Percentiles rank a stretch among this genome's conserved stretches.
Conservation (phyloP, 139 green algal species). For the Marvania coccoides region DNA sequence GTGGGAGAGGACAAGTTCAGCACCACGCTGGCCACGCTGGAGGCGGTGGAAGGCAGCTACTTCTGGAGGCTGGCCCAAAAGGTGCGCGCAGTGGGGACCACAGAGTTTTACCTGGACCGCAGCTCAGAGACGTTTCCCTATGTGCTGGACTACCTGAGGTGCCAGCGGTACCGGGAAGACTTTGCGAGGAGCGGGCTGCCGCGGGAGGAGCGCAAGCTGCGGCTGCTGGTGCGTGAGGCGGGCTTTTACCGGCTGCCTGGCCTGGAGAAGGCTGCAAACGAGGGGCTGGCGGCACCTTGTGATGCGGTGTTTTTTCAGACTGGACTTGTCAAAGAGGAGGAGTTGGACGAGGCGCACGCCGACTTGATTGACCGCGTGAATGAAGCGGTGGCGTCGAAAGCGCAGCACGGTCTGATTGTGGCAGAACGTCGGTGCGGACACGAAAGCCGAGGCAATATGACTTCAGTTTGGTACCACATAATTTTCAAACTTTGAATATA, state of each 20-base stretch:
- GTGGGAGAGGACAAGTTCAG: slow-evolving; percentile 27
- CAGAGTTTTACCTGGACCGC: slow-evolving; percentile 35
- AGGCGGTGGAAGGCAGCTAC: slow-evolving; percentile 21
- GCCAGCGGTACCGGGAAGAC: slow-evolving; percentile 15
- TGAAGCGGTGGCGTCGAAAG: neutral
- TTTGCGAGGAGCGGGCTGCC: slow-evolving; percentile 14
- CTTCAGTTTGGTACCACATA: neutral
- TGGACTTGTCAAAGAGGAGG: slow-evolving; percentile 1
- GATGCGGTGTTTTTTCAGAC: slow-evolving; percentile 32
- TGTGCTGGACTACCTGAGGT: slow-evolving; percentile 32
- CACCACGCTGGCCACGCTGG: slow-evolving; percentile 29
- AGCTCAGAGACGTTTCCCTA: slow-evolving; percentile 26
- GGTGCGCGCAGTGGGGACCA: neutral
- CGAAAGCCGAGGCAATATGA: neutral
- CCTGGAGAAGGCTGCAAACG: neutral
- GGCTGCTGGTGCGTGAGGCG: slow-evolving; percentile 27
- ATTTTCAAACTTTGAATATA: neutral
- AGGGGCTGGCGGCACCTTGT: neutral
- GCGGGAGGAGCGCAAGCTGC: slow-evolving; percentile 9
- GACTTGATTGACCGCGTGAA: slow-evolving; percentile 20
- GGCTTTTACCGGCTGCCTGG: slow-evolving; percentile 31
- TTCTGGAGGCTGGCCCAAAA: slow-evolving; percentile 27
- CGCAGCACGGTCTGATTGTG: neutral
- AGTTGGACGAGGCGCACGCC: slow-evolving; percentile 5
- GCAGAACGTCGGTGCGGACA: neutral